These are phyloP conservation scores for Phytopythium delawarense DNA, from an alignment of 352 stramenopile genomes.

Conservation along the genomic window DNA sequence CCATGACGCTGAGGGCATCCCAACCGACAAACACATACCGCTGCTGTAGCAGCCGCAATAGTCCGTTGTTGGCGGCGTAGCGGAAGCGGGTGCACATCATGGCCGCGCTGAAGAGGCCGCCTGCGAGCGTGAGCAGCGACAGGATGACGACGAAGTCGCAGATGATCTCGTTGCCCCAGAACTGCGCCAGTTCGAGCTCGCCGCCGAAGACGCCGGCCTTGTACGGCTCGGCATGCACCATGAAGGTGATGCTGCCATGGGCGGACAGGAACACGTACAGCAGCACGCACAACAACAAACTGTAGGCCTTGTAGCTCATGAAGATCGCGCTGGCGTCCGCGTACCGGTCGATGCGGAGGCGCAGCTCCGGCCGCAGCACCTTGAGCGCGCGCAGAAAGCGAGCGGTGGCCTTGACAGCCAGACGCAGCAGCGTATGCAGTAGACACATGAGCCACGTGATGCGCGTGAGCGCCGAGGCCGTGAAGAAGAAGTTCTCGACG, in stretches of 20 bases:
- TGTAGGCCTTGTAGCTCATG: slow-evolving; percentile 19
- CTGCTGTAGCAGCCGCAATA: slow-evolving; percentile 41
- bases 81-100: slow-evolving; percentile 37
- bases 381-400: slow-evolving; percentile 22
- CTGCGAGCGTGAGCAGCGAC: slow-evolving; percentile 23
- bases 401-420: slow-evolving; percentile 23
- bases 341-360: slow-evolving; percentile 10
- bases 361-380: neutral
- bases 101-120: slow-evolving; percentile 17
- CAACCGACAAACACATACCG: slow-evolving; percentile 50
- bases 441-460: slow-evolving; percentile 65
- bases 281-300: slow-evolving; percentile 5
- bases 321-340: slow-evolving; percentile 11
- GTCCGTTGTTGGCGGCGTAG: slow-evolving; percentile 36
- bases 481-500: slow-evolving; percentile 58
- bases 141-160: slow-evolving; percentile 15
- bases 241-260: neutral
- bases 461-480: slow-evolving; percentile 34
- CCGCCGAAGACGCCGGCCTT: neutral
- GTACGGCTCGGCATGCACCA: neutral
- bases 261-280: slow-evolving; percentile 1
- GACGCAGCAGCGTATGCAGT: slow-evolving; percentile 28
- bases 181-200: slow-evolving; percentile 2
- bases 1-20: slow-evolving; percentile 29
- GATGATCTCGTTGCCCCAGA: slow-evolving; percentile 13